Percentiles rank a stretch among this genome's conserved stretches.
Conservation (phyloP, 2,329 filamentous ascomycete species). For the Sclerotinia spermophila region DNA sequence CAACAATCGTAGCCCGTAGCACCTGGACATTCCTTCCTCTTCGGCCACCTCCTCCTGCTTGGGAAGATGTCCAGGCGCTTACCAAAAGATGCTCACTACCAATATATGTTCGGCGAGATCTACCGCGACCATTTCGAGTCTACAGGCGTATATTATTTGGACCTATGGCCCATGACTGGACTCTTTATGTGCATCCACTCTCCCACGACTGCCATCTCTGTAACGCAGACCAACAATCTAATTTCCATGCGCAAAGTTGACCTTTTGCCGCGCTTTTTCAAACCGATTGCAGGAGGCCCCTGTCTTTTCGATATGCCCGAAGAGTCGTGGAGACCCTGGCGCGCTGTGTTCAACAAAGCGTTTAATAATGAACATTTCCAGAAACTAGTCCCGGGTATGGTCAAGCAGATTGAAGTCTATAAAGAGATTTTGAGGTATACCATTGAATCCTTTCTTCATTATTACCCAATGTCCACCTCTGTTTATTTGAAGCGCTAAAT, state of each 20-base stretch:
- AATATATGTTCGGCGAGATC: slow-evolving; percentile 22
- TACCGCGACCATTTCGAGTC: slow-evolving; percentile 21
- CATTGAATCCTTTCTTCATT: not conserved
- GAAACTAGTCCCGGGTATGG: slow-evolving; percentile 18
- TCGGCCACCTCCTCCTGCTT: not conserved
- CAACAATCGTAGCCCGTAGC: not conserved
- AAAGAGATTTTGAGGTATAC: slow-evolving; percentile 16
- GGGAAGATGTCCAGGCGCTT: not conserved
- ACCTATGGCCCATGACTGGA: slow-evolving; percentile 28
- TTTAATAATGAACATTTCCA: slow-evolving; percentile 23
- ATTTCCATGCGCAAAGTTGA: slow-evolving; percentile 21
- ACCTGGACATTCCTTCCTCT: not conserved
- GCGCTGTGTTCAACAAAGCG: slow-evolving; percentile 28
- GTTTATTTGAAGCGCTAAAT: not conserved
- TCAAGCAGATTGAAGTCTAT: slow-evolving; percentile 18
- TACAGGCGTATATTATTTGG: slow-evolving; percentile 27
- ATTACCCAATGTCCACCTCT: not conserved
- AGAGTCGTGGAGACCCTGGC: slow-evolving; percentile 27
- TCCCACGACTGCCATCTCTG: slow-evolving; percentile 24
- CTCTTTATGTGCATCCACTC: slow-evolving; percentile 23
- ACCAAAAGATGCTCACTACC: slow-evolving; percentile 24
- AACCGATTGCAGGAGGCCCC: slow-evolving; percentile 18
- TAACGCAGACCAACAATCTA: slow-evolving; percentile 22
- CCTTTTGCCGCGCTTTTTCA: slow-evolving; percentile 21
- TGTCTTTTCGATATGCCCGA: slow-evolving; percentile 27